phyloP scores from a whole-genome alignment of 805 yeast species.

The Myxozyma neotropica region DNA sequence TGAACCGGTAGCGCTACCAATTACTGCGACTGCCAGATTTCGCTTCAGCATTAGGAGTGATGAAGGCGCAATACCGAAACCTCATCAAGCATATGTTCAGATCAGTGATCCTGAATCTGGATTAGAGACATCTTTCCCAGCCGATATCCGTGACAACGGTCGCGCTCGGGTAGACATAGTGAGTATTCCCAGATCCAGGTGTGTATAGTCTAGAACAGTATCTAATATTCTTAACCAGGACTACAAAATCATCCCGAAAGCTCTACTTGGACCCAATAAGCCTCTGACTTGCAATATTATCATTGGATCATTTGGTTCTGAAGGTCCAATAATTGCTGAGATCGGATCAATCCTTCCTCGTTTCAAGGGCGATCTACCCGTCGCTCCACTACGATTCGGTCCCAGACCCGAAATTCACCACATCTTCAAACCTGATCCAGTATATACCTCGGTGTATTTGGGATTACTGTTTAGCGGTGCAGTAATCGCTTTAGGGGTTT shows the following conservation, averaged over 20 bases:
- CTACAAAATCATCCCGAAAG: slow-evolving; percentile 40
- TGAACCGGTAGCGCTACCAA: slow-evolving; percentile 11
- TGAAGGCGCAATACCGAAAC: slow-evolving; percentile 2
- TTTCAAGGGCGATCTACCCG: slow-evolving; percentile 32
- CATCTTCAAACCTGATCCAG: slow-evolving; percentile 57
- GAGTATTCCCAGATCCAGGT: neutral
- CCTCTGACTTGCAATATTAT: slow-evolving; percentile 37
- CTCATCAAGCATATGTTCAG: slow-evolving; percentile 40
- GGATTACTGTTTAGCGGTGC: slow-evolving; percentile 55
- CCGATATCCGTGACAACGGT: slow-evolving; percentile 42
- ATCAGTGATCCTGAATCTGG: slow-evolving; percentile 36
- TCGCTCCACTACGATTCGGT: slow-evolving; percentile 39
- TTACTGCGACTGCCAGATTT: slow-evolving; percentile 20
- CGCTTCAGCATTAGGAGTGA: slow-evolving; percentile 16
- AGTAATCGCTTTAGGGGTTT: slow-evolving; percentile 49
- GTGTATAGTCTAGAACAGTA: neutral
- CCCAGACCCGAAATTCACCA: slow-evolving; percentile 65
- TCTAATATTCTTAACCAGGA: slow-evolving; percentile 18
- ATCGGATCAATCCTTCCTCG: slow-evolving; percentile 25
- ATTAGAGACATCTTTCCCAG: slow-evolving; percentile 39
- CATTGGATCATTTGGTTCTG: slow-evolving; percentile 40
- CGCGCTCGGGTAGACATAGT: slow-evolving; percentile 42
- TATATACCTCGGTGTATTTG: slow-evolving; percentile 53
- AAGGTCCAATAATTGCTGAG: slow-evolving; percentile 16
- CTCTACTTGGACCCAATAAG: slow-evolving; percentile 36